Percentiles rank a stretch among this genome's conserved stretches.
Conservation (phyloP, 2,329 filamentous ascomycete species). For the Cucurbitaria berberidis region DNA sequence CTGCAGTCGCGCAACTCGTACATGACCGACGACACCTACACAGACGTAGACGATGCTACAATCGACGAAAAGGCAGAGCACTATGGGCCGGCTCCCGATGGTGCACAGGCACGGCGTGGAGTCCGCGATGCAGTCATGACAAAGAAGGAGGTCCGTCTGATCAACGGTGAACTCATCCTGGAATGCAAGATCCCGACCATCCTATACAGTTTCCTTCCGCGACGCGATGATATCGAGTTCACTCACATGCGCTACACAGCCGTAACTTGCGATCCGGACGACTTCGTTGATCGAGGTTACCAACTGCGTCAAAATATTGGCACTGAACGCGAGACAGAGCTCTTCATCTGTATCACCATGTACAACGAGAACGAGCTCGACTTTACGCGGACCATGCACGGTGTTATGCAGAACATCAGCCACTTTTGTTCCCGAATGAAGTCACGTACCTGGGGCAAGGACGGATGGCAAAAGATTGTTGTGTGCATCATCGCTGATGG, state of each 20-base stretch:
- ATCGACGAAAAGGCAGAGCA: constrained; percentile 72
- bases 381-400: constrained; percentile 98
- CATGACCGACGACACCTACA: constrained; percentile 65
- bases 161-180: constrained; percentile 96
- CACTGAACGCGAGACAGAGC: constrained; percentile 85
- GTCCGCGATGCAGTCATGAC: constrained; percentile 86
- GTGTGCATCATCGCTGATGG: constrained; percentile 97
- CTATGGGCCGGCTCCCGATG: constrained; percentile 86
- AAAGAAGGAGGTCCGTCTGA: constrained; percentile 91
- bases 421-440: constrained; percentile 94
- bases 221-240: constrained; percentile 92
- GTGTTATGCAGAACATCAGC: constrained; percentile 96
- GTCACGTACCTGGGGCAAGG: constrained; percentile 94
- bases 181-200: constrained; percentile 99
- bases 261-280: constrained; percentile 96
- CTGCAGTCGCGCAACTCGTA: constrained; percentile 69
- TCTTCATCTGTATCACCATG: constrained; percentile 98
- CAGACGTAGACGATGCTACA: constrained; percentile 54
- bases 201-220: constrained; percentile 92
- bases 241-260: constrained; percentile 99
- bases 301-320: constrained; percentile 92
- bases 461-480: constrained; percentile 99
- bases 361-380: constrained; percentile 98
- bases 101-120: constrained; percentile 85
- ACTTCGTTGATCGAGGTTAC: constrained; percentile 87